phyloP scores from a whole-genome alignment of 116 monocot species.

The Trichopus zeylanicus region DNA sequence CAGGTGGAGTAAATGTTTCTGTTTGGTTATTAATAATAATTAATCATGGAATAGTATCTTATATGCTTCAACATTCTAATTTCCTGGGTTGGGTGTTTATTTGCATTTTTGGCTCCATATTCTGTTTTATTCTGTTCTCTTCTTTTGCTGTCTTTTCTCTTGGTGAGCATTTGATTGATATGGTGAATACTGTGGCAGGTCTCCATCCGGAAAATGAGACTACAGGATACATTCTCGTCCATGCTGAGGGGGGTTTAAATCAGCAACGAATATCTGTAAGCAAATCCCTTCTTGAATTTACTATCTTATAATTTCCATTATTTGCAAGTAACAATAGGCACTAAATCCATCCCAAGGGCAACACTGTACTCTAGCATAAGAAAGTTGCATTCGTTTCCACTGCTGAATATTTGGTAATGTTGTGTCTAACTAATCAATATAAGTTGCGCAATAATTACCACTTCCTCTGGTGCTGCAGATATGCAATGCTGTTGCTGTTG shows the following conservation, averaged over 20 bases:
- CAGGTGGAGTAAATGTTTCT: background rate
- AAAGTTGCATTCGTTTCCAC: no score
- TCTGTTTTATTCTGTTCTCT: background rate
- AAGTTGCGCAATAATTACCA: no score
- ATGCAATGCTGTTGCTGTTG: conserved; percentile 66
- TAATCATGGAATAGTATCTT: background rate
- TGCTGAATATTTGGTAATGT: background rate
- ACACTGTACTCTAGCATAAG: background rate
- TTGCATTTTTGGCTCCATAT: background rate
- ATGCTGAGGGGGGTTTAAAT: conserved; percentile 63
- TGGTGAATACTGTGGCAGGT: conserved; percentile 19
- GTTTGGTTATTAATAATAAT: background rate
- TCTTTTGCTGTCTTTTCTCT: background rate
- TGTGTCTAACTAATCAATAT: no score
- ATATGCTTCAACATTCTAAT: background rate
- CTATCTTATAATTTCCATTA: no score
- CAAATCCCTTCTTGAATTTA: no score
- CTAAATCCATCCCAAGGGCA: no score
- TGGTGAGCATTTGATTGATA: background rate
- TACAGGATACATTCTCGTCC: conserved; percentile 59
- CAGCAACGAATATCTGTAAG: conserved; percentile 61
- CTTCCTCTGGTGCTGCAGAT: conserved; percentile 23
- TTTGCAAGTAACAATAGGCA: no score
- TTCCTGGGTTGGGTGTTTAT: background rate
- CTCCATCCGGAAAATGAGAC: conserved; percentile 55